These are phyloP conservation scores for Boletus rubroflammeus DNA, from an alignment of 768 basidiomycete genomes.

Conservation along the genomic window DNA sequence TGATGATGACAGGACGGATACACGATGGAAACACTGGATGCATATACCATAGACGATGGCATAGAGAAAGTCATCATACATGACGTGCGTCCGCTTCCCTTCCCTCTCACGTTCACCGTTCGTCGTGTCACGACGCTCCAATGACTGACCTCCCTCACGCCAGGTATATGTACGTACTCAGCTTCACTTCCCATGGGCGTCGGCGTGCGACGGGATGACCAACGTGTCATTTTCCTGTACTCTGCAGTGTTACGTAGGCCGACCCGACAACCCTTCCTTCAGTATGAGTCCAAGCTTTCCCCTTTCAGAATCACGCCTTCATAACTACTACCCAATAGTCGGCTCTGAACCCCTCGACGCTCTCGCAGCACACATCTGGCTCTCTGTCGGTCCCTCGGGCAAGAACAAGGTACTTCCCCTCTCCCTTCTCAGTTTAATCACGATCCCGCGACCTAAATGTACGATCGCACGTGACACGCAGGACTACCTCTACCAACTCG, in stretches of 20 bases:
- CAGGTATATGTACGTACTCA: constrained; percentile 49
- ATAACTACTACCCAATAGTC: constrained; percentile 50
- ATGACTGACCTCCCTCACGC: neutral
- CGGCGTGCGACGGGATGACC: neutral
- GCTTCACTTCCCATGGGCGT: neutral
- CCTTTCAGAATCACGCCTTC: neutral
- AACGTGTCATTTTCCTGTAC: neutral
- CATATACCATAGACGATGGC: constrained; percentile 56
- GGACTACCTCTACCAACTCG: constrained; percentile 86
- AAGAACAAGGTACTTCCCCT: constrained; percentile 65
- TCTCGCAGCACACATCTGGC: constrained; percentile 69
- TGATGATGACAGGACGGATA: constrained; percentile 70
- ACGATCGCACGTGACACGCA: constrained; percentile 30
- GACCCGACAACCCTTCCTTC: constrained; percentile 84
- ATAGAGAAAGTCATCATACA: constrained; percentile 53
- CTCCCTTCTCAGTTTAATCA: too few relatives aligned
- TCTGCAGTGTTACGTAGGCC: constrained; percentile 78
- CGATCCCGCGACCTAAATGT: too few relatives aligned
- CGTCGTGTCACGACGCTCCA: neutral
- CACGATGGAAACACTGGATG: constrained; percentile 72
- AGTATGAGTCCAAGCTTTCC: constrained; percentile 42
- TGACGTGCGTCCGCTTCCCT: constrained; percentile 34
- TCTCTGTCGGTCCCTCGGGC: constrained; percentile 81
- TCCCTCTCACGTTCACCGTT: neutral
- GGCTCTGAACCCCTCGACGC: constrained; percentile 75